Evolutionary conservation across 495 filamentous ascomycete genomes (phyloP), one percentile per base, ranked within the genome.

Genomic region (Trichoderma orchidacearum): DNA sequence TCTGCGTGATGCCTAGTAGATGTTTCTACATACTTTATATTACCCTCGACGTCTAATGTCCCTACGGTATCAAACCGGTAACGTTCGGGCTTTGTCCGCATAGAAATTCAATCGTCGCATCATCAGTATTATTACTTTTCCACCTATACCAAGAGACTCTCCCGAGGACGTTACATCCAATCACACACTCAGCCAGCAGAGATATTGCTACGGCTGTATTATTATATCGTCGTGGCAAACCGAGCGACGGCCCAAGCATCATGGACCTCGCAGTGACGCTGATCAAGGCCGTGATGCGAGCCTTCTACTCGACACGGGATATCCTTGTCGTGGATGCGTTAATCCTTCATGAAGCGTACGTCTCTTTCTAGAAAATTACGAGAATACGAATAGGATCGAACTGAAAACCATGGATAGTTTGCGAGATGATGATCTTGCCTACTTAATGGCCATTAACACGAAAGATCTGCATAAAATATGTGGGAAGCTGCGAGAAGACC

Each of bases 281-380:
- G 60, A 84, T 97, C 56, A 87, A 90, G 66, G 92, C 81, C 62
- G 85, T 91, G 54, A 85, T 83, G 58, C 92, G 93, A 66, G 85
- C 90, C 55, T 97, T 99, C 79, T 95, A 95, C 74, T 82, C 90
- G 54, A 90, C 85, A 51, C 82, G 90, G 57, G 86, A 95, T 62
- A 85, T 95, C 58, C 80, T 96, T 28, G 82, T 96, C 17, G 72
- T 99, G 31, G 93, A 99, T 78, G 90, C 94, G 56, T 80, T 99
- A 53, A 83, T 94, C 62, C 81, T 90, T 32, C 93, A 99, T 72
- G 89, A 86, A 59, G 87, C 87, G 82, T 87, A 79, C 66, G 85
- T 74, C 34, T 61, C 29, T 32, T 53, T 18, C 23, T 41, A 11
- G 45, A 34, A 9, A 36, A 7, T 25, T 48, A 9, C 3, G 8